A percentile compares a stretch with the other conserved stretches of the same genome.
These are phyloP conservation scores for Colletotrichum falcatum DNA, from an alignment of 2,329 filamentous ascomycete species.

Conservation along the genomic window DNA sequence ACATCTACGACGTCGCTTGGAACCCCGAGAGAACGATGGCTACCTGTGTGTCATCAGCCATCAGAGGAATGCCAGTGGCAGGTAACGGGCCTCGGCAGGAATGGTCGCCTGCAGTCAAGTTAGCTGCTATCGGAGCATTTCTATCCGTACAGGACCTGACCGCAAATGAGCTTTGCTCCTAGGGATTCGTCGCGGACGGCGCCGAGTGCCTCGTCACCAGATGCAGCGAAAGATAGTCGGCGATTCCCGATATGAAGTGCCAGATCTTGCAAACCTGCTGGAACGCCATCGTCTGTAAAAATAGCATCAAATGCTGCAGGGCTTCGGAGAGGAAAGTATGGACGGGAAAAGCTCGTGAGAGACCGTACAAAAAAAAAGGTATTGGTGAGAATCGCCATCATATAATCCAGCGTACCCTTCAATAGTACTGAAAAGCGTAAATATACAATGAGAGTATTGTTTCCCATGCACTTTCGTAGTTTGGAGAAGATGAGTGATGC, in stretches of 20 bases:
- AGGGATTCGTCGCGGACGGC: not conserved
- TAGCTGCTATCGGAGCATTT: not conserved
- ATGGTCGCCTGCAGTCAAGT: too few species aligned
- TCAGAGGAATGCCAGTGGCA: too few species aligned
- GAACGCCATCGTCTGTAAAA: not conserved
- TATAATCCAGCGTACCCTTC: not conserved
- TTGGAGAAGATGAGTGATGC: not conserved
- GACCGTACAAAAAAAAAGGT: not conserved
- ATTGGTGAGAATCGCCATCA: not conserved
- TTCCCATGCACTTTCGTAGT: not conserved
- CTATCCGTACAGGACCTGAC: not conserved
- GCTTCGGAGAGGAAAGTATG: not conserved
- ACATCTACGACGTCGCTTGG: too few species aligned
- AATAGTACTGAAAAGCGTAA: not conserved
- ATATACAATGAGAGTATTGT: not conserved
- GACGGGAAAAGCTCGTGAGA: not conserved
- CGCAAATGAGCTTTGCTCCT: not conserved
- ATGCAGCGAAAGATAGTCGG: not conserved
- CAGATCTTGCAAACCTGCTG: not conserved
- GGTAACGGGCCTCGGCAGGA: too few species aligned
- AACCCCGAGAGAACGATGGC: too few species aligned
- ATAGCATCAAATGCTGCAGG: not conserved
- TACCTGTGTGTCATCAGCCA: too few species aligned
- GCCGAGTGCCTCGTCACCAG: not conserved
- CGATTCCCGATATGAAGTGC: not conserved